Conservation (phyloP, 1,139 yeast genomes). For the Candida tropicalis region DNA sequence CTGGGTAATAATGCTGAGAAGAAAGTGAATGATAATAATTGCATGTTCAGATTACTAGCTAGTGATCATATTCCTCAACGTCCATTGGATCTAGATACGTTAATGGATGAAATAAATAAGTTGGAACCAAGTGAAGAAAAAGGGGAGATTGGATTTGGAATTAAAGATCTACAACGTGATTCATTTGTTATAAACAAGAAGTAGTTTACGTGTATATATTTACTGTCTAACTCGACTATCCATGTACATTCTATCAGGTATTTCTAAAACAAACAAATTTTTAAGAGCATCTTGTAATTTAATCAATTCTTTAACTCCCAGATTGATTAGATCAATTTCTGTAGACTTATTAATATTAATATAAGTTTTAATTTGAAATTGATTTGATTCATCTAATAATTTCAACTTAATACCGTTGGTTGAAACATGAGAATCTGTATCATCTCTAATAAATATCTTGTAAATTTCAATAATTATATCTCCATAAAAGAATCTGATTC, state of each 20-base stretch:
- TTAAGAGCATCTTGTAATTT: conserved; percentile 63
- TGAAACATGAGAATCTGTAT: conserved; percentile 24
- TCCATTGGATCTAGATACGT: conserved; percentile 26
- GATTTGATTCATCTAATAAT: conserved; percentile 56
- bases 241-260: conserved; percentile 81
- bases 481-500: conserved; percentile 65
- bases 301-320: conserved; percentile 64
- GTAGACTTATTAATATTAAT: conserved; percentile 73
- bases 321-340: conserved; percentile 71
- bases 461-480: conserved; percentile 63
- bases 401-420: conserved; percentile 32
- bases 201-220: background rate
- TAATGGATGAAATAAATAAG: conserved; percentile 25
- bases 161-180: conserved; percentile 10
- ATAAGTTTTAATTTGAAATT: conserved; percentile 65
- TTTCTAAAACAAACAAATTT: conserved; percentile 65
- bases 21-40: conserved; percentile 21
- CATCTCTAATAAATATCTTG: conserved; percentile 50
- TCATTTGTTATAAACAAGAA: conserved; percentile 7
- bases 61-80: conserved; percentile 32
- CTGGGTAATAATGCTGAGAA: conserved; percentile 16
- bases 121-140: conserved; percentile 26
- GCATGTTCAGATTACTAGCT: conserved; percentile 36
- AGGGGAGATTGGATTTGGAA: conserved; percentile 28
- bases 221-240: conserved; percentile 54